Base-by-base conservation (phyloP, 2,329 filamentous ascomycete genomes). In the Rhexocercosporidium sp. region DNA sequence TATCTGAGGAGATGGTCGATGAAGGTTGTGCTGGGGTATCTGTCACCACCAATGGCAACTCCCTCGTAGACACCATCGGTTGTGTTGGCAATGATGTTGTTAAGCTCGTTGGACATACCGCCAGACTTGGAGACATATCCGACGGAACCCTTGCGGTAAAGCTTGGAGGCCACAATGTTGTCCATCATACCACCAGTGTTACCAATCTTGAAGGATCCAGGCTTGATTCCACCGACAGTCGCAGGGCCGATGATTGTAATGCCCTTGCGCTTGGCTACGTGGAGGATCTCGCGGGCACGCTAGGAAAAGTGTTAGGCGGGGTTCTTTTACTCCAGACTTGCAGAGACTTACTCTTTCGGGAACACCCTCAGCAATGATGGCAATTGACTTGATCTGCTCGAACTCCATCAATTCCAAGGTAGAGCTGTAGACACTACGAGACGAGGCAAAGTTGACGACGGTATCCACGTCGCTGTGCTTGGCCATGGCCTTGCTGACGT, bases 151-250 rank as follows among this genome's bases (percentile, higher is more conserved):
- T 96, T 96, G 83, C 96, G 95, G 90, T 99, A 99, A 70, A 99
- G 93, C 90, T 99, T 99, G 81, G 96, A 98, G 76, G 96, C 94
- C 72, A 99, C 96, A 78, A 99, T 99, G 89, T 99, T 99, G 89
- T 99, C 96, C 96, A 99, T 99, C 96, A 99, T 99, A 83, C 96
- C 96, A 88, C 96, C 96, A 77, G 96, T 99, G 89, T 99, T 99
- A 81, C 96, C 96, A 74, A 99, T 99, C 90, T 98, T 99, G 92
- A 95, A 99, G 81, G 92, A 93, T 82, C 96, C 96, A 71, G 96
- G 96, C 90, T 98, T 99, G 86, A 99, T 98, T 78, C 96, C 96
- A 89, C 96, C 96, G 71, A 99, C 96, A 65, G 96, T 99, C 77
- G 96, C 96, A 72, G 96, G 96, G 73, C 96, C 96, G 79, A 99